Evolutionary conservation across 192 early-diverging fungal genomes (phyloP).

Genomic region (Piromyces sp.): DNA sequence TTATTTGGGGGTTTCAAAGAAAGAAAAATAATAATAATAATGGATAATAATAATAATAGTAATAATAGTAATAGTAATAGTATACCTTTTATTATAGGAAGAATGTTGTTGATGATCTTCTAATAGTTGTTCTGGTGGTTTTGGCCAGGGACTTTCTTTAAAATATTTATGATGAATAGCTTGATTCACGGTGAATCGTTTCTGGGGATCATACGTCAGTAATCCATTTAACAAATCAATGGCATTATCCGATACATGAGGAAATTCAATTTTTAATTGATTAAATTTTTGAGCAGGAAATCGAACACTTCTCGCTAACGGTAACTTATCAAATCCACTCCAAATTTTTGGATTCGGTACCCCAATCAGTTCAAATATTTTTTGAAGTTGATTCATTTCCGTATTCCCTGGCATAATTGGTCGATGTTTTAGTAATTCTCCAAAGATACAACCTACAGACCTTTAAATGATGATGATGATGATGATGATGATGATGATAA

Average conservation of each 20-base stretch:
- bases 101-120: not conserved
- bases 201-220: constrained; percentile 14
- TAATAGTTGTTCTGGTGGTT: not conserved
- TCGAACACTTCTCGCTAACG: constrained; percentile 32
- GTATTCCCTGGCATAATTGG: constrained; percentile 76
- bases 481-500: too few relatives aligned
- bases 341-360: constrained; percentile 63
- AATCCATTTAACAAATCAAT: constrained; percentile 42
- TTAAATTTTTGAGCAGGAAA: constrained; percentile 41
- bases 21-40: too few relatives aligned
- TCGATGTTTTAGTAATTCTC: constrained; percentile 55
- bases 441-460: constrained; percentile 91
- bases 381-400: constrained; percentile 66
- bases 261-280: constrained; percentile 34
- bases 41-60: too few relatives aligned
- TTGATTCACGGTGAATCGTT: not conserved
- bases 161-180: not conserved
- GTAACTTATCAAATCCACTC: constrained; percentile 54
- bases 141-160: not conserved
- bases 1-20: too few relatives aligned
- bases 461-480: constrained; percentile 26
- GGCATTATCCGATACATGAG: constrained; percentile 25
- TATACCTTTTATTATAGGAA: not conserved
- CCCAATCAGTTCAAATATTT: constrained; percentile 76
- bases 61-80: too few relatives aligned